Percentiles rank a stretch among this genome's conserved stretches.
Conservation (phyloP, 2,329 filamentous ascomycete species). For the Dryadomyces quercivorus region DNA sequence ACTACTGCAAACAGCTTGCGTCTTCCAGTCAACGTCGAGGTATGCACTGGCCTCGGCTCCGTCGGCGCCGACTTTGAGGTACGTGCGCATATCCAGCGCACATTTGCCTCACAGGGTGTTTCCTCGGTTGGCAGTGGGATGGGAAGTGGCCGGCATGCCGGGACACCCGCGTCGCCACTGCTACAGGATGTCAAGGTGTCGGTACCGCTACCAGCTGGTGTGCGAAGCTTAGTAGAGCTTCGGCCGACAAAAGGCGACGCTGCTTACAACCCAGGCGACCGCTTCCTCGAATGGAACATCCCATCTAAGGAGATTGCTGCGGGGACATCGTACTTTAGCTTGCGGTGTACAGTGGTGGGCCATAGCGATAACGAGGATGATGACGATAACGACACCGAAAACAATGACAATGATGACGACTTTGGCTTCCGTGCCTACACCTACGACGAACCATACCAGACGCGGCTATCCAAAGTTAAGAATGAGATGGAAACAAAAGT, state of each 20-base stretch:
- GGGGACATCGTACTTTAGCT: constrained; percentile 54
- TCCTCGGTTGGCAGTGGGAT: not conserved
- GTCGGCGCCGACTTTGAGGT: constrained; percentile 82
- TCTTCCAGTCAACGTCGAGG: constrained; percentile 69
- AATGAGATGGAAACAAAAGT: constrained; percentile 22
- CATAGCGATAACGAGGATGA: constrained; percentile 35
- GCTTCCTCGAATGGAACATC: constrained; percentile 70
- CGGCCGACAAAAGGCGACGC: constrained; percentile 74
- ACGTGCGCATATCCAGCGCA: constrained; percentile 56
- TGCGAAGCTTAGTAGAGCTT: constrained; percentile 75
- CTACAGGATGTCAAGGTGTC: constrained; percentile 69
- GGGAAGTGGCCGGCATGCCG: constrained; percentile 28
- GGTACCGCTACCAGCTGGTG: constrained; percentile 65
- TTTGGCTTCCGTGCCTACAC: constrained; percentile 41
- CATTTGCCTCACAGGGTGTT: constrained; percentile 29
- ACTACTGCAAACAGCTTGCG: constrained; percentile 40
- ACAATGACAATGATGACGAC: constrained; percentile 34
- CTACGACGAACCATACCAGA: constrained; percentile 43
- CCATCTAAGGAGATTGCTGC: constrained; percentile 62
- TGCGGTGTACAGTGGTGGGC: constrained; percentile 73
- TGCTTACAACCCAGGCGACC: constrained; percentile 62
- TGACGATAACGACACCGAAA: constrained; percentile 25
- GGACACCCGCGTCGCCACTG: constrained; percentile 44
- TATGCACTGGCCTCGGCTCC: constrained; percentile 67
- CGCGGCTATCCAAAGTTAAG: constrained; percentile 19